Percentiles rank a stretch among this genome's conserved stretches.
Evolutionary conservation across 176 grass and related monocot species (phyloP).

Genomic region (Oryza punctata): DNA sequence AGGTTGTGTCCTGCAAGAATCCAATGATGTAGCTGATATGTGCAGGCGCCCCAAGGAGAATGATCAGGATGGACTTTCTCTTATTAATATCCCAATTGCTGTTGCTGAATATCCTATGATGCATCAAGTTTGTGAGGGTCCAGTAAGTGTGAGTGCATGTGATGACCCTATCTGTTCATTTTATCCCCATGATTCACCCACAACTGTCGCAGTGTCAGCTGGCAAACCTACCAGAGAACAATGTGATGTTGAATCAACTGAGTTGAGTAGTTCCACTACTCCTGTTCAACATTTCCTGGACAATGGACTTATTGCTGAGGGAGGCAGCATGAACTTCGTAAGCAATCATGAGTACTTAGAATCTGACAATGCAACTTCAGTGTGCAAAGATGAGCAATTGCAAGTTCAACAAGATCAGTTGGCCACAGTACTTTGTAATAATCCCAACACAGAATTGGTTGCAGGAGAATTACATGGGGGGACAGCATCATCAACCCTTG

Average conservation of each 20-base stretch:
- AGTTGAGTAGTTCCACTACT: constrained; percentile 30
- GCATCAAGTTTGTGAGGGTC: constrained; percentile 53
- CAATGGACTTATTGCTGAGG: constrained; percentile 24
- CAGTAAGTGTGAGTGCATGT: constrained; percentile 33
- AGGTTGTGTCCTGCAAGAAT: constrained; percentile 21
- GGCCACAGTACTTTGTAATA: background rate
- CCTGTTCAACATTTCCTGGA: constrained; percentile 33
- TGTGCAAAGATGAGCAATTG: constrained; percentile 40
- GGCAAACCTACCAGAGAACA: constrained; percentile 30
- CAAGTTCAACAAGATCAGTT: constrained; percentile 31
- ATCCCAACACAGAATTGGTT: constrained; percentile 18
- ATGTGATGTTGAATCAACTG: constrained; percentile 23
- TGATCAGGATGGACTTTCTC: constrained; percentile 20
- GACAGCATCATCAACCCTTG: constrained; percentile 14
- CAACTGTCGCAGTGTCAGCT: constrained; percentile 19
- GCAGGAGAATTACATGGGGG: constrained; percentile 20
- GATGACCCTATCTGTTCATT: constrained; percentile 39
- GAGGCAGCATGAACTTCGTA: constrained; percentile 25
- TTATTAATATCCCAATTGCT: constrained; percentile 52
- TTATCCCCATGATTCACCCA: constrained; percentile 37
- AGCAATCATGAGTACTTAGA: constrained; percentile 13
- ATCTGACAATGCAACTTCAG: constrained; percentile 15
- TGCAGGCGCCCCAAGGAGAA: constrained; percentile 7
- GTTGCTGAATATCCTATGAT: constrained; percentile 68
- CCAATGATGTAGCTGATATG: constrained; percentile 3